These are phyloP conservation scores for Lumnitzera littorea DNA, from an alignment of 345 rosid genomes.

Conservation along the genomic window DNA sequence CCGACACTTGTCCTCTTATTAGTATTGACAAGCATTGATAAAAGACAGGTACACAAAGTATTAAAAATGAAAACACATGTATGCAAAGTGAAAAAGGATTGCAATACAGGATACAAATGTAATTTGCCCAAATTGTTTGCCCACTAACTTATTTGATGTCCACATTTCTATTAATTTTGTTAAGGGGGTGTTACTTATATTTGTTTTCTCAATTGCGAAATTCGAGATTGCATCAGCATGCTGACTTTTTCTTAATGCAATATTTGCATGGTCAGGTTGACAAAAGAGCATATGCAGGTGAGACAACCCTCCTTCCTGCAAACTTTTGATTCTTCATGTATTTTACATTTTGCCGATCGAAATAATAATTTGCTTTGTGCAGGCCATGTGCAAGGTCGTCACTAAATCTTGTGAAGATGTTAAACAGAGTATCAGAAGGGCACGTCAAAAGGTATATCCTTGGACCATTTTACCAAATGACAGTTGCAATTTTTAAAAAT, in stretches of 20 bases:
- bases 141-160: background rate
- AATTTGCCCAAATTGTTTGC: background rate
- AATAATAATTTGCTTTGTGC: constrained; percentile 2
- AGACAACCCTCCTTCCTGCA: constrained; percentile 2
- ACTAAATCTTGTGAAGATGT: constrained; percentile 83
- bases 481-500: background rate
- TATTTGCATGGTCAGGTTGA: constrained; percentile 44
- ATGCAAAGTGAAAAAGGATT: too few species aligned
- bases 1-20: too few species aligned
- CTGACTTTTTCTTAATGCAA: constrained; percentile 5
- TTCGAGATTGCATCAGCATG: constrained; percentile 11
- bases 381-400: constrained; percentile 91
- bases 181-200: background rate
- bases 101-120: too few species aligned
- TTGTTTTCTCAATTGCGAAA: background rate
- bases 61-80: too few species aligned
- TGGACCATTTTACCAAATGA: background rate
- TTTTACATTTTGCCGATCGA: constrained; percentile 1
- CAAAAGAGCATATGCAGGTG: constrained; percentile 91
- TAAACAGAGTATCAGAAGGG: constrained; percentile 87
- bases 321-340: background rate
- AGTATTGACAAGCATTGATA: too few species aligned
- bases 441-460: constrained; percentile 71
- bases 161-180: background rate
- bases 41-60: too few species aligned